A percentile compares a stretch with the other conserved stretches of the same genome.
Evolutionary conservation across 169 alveolate genomes (phyloP).

Genomic region (Cystoisospora suis): DNA sequence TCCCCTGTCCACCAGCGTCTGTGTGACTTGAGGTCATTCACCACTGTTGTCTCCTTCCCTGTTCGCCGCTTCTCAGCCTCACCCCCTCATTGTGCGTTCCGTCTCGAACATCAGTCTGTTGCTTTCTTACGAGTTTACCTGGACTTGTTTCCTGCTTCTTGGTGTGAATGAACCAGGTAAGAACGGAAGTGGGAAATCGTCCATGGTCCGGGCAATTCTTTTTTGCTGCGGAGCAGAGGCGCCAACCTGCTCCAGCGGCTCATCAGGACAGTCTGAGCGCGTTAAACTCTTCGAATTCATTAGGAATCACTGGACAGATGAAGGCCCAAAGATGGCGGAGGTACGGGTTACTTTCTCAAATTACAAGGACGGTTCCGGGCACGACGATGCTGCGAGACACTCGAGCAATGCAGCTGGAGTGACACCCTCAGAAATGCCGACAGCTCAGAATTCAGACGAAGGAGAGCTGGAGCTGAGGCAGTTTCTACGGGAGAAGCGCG

Average conservation of each 20-base stretch:
- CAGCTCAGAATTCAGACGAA: too few species aligned
- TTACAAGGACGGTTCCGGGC: background rate
- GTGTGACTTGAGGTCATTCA: background rate
- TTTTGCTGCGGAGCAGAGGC: slow-evolving; percentile 58
- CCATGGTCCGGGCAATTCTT: slow-evolving; percentile 45
- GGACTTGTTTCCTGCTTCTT: background rate
- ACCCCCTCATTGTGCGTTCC: background rate
- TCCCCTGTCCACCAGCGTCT: background rate
- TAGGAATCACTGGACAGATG: slow-evolving; percentile 44
- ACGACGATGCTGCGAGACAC: too few species aligned
- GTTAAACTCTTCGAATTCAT: slow-evolving; percentile 40
- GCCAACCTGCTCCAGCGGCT: background rate
- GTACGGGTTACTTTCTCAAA: slow-evolving; percentile 40
- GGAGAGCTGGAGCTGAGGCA: too few species aligned
- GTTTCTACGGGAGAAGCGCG: too few species aligned
- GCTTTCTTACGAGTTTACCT: background rate
- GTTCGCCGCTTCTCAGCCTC: background rate
- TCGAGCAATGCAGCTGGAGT: too few species aligned
- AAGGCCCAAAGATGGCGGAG: slow-evolving; percentile 46
- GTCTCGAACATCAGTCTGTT: background rate
- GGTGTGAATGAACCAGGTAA: background rate
- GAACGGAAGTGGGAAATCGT: slow-evolving; percentile 54
- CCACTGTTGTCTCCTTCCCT: background rate
- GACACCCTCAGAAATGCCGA: too few species aligned
- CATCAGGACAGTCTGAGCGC: slow-evolving; percentile 10